Base-by-base conservation (phyloP, 2,329 filamentous ascomycete species). In the Trichoderma sp. region DNA sequence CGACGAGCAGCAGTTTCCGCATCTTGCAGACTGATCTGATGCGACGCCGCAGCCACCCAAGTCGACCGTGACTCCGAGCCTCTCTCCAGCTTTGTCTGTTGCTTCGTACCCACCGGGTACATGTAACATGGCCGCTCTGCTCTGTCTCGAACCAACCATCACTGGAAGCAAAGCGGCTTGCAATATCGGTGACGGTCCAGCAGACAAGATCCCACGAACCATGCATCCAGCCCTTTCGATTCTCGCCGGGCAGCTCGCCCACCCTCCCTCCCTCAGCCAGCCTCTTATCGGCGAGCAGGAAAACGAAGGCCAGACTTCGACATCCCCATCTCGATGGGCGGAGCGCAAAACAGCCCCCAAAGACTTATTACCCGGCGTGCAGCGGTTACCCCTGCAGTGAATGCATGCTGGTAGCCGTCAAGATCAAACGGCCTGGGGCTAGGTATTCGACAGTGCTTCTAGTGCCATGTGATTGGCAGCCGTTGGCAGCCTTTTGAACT, bases 321-420 rank as follows among this genome's bases (percentile, higher is more conserved):
- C 26, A 47, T 24, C 15, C 34, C 41, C 50, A 63, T 63, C 41
- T 54, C 50, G 48, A 63, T 55, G 60, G 41, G 50, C 60, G 50
- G 60, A 63, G 60, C 51, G 28, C 41, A 39, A 47, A 45, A 17
- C 55, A 60, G 55, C 55, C 47, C 56, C 55, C 63, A 65, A 65
- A 64, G 55, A 50, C 44, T 60, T 58, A 59, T 65, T 59, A 59
- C 48, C 63, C 56, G 63, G 41, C 50, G n/a, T 63, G 60, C 60
- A 63, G 60, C 60, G 48, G 30, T 54, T 52, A 59, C 63, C 55
- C 56, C 57, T 62, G 64, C 58, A 62, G 64, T 55, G 51, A 54
- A 57, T 66, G 58, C 58, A 66, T 66, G 58, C 64, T 66, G 58
- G 51, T 57, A 66, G 58, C 64, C 64, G 64, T 55, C 64, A 56